Conservation (phyloP, 1,139 yeast species). For the Lodderomyces jiufengensis region DNA sequence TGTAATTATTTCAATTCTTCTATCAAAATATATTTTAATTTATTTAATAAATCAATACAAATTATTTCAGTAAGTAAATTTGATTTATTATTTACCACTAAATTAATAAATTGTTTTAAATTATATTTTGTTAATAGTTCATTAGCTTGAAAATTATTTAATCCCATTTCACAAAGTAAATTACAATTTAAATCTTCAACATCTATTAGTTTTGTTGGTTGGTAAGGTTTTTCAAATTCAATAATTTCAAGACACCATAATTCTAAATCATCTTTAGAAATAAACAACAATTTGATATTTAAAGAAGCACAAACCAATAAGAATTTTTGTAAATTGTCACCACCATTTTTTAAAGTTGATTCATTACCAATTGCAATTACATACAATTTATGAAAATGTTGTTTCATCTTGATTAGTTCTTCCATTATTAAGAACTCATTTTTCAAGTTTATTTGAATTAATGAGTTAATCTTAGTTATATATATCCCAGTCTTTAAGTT, state of each 20-base stretch:
- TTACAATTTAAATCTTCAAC: slow-evolving; percentile 2
- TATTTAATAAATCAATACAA: slow-evolving; percentile 7
- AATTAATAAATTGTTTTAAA: slow-evolving; percentile 7
- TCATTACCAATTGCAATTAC: slow-evolving; percentile 5
- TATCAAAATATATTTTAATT: slow-evolving; percentile 7
- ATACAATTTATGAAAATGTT: slow-evolving; percentile 8
- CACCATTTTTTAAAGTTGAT: slow-evolving; percentile 8
- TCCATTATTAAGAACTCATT: slow-evolving; percentile 7
- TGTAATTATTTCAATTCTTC: slow-evolving; percentile 7
- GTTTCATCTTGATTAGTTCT: slow-evolving; percentile 5
- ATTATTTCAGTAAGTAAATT: slow-evolving; percentile 5
- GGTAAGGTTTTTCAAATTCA: slow-evolving; percentile 7
- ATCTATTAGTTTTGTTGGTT: neutral
- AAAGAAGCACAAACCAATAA: slow-evolving; percentile 9
- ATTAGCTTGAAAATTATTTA: slow-evolving; percentile 11
- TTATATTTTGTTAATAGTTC: slow-evolving; percentile 5
- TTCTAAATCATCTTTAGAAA: slow-evolving; percentile 5
- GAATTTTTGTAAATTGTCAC: slow-evolving; percentile 9
- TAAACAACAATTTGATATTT: slow-evolving; percentile 7
- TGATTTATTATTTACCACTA: slow-evolving; percentile 5
- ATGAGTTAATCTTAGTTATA: slow-evolving; percentile 5
- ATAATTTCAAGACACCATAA: slow-evolving; percentile 8
- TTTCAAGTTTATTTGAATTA: slow-evolving; percentile 9
- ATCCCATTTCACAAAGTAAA: slow-evolving; percentile 12
- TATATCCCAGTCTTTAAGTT: slow-evolving; percentile 11